A percentile compares a stretch with the other conserved stretches of the same genome.
Evolutionary conservation across 352 stramenopile genomes (phyloP).

Genomic region (Stramenopiles sp.): DNA sequence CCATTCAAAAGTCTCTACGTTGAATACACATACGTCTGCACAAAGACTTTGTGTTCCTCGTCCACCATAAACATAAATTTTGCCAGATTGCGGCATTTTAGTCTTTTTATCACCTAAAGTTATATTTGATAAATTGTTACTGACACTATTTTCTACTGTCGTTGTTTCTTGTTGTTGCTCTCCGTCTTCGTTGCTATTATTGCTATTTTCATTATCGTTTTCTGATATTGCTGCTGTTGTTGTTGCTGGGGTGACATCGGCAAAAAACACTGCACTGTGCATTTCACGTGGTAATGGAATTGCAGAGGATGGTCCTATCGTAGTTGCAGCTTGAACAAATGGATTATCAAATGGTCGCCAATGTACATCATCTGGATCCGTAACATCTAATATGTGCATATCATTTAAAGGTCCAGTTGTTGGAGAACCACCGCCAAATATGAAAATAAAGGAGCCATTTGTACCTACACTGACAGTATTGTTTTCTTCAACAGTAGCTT

Average conservation of each 20-base stretch:
- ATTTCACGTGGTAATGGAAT: neutral
- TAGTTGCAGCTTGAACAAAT: neutral
- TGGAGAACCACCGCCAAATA: conserved; percentile 5
- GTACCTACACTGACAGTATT: neutral
- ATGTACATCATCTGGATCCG: neutral
- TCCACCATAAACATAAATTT: conserved; percentile 1
- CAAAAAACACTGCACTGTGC: conserved; percentile 3
- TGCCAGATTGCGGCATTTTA: neutral
- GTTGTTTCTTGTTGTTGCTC: neutral
- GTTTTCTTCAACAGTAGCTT: neutral
- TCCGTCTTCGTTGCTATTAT: neutral
- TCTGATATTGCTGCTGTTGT: neutral
- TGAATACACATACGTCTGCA: neutral
- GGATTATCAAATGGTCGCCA: neutral
- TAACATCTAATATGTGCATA: conserved; percentile 6
- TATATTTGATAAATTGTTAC: neutral
- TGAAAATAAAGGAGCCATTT: neutral
- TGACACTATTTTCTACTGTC: neutral
- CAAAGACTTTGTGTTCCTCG: neutral
- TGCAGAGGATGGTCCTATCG: neutral
- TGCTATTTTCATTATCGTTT: neutral
- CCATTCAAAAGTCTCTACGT: neutral
- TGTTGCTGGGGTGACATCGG: neutral
- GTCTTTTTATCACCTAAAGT: neutral
- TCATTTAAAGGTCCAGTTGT: conserved; percentile 5